Evolutionary conservation across 225 moss, liverwort and hornwort species (phyloP), one percentile per base, ranked within the genome.

Genomic region (Pseudisothecium myosuroides): DNA sequence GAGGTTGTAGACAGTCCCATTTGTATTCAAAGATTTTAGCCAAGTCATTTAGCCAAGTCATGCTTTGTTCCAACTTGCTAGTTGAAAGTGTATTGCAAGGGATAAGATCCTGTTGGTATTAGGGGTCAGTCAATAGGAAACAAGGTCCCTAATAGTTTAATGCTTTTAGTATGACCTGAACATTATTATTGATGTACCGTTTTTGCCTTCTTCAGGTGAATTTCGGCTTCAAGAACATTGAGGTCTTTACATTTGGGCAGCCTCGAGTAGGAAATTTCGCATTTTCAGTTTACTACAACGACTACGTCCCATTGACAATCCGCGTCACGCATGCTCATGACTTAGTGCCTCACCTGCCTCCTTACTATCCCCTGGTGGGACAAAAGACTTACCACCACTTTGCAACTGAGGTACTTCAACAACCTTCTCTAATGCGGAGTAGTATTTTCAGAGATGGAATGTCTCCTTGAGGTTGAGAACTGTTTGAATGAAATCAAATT

Each of bases 271-370:
- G 98, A 62, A 98, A 98, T 76, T 88, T 93, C 28, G 90, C 93
- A 50, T 98, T 98, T 88, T 95, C 97, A 66, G 87, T 91, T 17
- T 96, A 90, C 59, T 97, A 93, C 72, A 92, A 89, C 61, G 61
- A 88, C 20, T 86, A 93, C 64, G 97, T 98, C 73, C 96, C 98
- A 55, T 82, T 80, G 80, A 96, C 96, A 59, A 92, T 92, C 68
- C 96, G 98, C 34, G 95, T 97, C 90, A 98, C 98, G 16, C 98
- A 98, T 90, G 89, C 87, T 63, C 94, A 96, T 88, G 98, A 98
- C 86, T 89, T 98, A 81, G 97, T 98, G 90, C 97, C 97, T 60
- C 98, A 98, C 86, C 86, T 98, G 78, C 98, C 98, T 91, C 98
- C 96, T 60, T 98, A 94, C 77, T 96, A 93, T 91, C 87, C 93